phyloP scores from a whole-genome alignment of 192 early-diverging fungal species.

The Powellomyces hirtus region DNA sequence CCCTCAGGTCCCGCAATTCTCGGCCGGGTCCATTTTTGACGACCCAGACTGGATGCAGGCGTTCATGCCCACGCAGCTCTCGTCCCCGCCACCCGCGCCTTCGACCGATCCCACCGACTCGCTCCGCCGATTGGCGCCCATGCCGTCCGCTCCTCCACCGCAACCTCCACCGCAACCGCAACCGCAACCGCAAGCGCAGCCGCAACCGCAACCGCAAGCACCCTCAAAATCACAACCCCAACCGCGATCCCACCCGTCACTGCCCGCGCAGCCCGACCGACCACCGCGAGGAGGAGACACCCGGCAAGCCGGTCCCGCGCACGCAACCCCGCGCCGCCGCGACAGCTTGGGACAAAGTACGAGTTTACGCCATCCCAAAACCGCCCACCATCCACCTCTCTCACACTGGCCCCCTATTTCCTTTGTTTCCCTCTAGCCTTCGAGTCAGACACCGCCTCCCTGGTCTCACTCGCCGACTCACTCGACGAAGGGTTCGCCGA shows the following conservation, averaged over 20 bases:
- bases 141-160: too few relatives aligned
- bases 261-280: neutral
- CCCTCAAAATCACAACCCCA: too few relatives aligned
- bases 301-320: neutral
- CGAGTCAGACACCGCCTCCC: neutral
- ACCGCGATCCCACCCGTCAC: neutral
- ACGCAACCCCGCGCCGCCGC: neutral
- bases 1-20: conserved; percentile 7
- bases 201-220: too few relatives aligned
- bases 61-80: neutral
- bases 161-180: too few relatives aligned
- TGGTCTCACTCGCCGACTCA: conserved; percentile 10
- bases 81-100: neutral
- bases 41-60: conserved; percentile 18
- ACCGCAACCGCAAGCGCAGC: too few relatives aligned
- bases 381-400: neutral
- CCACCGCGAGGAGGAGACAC: conserved; percentile 3
- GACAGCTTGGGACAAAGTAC: neutral
- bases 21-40: conserved; percentile 18
- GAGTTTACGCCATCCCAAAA: neutral
- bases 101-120: too few relatives aligned
- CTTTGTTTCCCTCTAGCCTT: neutral
- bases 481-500: conserved; percentile 16
- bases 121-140: too few relatives aligned
- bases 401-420: neutral